Conservation (phyloP, 78 protist species). For the Protostelium mycophagum region DNA sequence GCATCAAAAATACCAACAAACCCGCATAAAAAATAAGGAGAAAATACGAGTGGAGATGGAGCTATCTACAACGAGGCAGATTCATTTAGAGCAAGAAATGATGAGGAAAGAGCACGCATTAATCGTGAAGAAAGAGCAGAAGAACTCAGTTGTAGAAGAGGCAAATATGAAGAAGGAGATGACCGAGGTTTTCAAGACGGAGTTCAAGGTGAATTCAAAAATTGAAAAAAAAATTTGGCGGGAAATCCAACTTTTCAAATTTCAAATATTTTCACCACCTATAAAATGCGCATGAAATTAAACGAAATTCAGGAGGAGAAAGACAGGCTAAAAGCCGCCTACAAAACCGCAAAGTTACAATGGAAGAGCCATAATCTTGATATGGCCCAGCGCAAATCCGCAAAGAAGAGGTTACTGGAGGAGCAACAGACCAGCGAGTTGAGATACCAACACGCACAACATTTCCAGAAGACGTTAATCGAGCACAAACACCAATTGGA, state of each 20-base stretch:
- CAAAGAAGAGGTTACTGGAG: not conserved
- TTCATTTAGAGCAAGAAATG: not conserved
- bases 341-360: not conserved
- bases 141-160: not conserved
- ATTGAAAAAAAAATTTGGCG: not conserved
- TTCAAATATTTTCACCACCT: too few species aligned
- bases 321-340: not conserved
- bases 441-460: not conserved
- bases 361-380: not conserved
- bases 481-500: not conserved
- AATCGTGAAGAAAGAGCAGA: not conserved
- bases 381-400: not conserved
- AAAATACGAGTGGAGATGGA: not conserved
- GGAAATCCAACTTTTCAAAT: too few species aligned
- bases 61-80: not conserved
- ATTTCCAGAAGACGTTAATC: not conserved
- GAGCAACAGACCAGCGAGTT: not conserved
- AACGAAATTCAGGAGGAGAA: not conserved
- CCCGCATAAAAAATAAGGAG: not conserved
- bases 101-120: not conserved
- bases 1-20: not conserved
- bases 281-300: too few species aligned
- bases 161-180: not conserved
- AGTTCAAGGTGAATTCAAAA: not conserved
- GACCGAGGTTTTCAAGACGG: not conserved